These are phyloP conservation scores for Diaporthe helianthi DNA, from an alignment of 2,329 filamentous ascomycete species.

Conservation along the genomic window DNA sequence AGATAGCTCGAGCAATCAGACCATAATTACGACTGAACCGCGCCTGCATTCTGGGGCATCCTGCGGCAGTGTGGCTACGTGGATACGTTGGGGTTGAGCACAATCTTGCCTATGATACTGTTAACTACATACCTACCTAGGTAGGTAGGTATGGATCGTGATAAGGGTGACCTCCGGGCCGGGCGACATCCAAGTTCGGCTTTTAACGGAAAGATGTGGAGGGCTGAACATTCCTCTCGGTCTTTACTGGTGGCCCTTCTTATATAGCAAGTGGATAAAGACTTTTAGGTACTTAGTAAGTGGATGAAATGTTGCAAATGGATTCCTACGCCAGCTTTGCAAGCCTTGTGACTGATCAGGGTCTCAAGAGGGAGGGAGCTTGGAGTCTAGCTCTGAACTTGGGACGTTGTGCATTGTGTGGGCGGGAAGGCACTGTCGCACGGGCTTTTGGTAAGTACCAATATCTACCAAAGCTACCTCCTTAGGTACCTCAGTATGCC, in stretches of 20 bases:
- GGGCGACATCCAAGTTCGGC: constrained; percentile 17
- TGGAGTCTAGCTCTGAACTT: background rate
- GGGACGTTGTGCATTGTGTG: background rate
- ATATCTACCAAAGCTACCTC: too few species aligned
- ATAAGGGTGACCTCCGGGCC: background rate
- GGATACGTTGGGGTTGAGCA: too few species aligned
- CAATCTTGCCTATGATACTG: background rate
- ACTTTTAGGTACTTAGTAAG: background rate
- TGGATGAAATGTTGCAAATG: background rate
- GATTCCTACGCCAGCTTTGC: background rate
- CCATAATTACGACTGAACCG: background rate
- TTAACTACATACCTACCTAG: too few species aligned
- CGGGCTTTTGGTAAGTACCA: background rate
- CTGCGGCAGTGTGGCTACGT: background rate
- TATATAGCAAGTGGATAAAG: too few species aligned
- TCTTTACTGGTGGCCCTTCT: background rate
- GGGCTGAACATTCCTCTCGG: background rate
- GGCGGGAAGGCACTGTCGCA: background rate
- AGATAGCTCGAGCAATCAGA: constrained; percentile 23
- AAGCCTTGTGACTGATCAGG: background rate
- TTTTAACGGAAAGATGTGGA: constrained; percentile 23
- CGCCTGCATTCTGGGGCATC: background rate
- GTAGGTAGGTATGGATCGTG: background rate
- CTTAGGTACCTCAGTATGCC: too few species aligned
- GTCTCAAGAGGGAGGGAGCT: background rate